These are phyloP conservation scores for Claviceps sp. DNA, from an alignment of 2,329 filamentous ascomycete genomes.

Conservation along the genomic window DNA sequence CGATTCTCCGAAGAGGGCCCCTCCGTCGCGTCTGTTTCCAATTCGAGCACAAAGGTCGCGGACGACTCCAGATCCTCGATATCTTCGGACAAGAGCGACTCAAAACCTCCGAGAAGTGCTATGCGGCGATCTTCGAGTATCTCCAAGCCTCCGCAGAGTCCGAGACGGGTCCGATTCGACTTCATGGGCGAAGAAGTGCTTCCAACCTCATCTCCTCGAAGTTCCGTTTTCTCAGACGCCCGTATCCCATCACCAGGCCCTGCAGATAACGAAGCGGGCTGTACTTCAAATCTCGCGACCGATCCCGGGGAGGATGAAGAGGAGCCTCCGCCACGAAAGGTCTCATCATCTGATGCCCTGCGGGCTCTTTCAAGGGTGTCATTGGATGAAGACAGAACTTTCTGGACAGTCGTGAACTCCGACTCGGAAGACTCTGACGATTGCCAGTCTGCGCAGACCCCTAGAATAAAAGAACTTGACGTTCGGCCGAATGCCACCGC, in stretches of 20 bases:
- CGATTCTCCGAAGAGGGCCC: conserved; percentile 10
- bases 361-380: conserved; percentile 37
- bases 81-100: conserved; percentile 39
- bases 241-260: conserved; percentile 13
- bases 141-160: conserved; percentile 36
- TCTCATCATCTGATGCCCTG: conserved; percentile 41
- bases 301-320: conserved; percentile 28
- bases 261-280: conserved; percentile 15
- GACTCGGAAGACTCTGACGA: conserved; percentile 14
- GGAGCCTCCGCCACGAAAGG: conserved; percentile 33
- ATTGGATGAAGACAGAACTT: conserved; percentile 30
- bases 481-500: neutral
- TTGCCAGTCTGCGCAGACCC: neutral
- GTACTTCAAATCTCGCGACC: conserved; percentile 20
- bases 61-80: conserved; percentile 37
- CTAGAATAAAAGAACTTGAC: neutral
- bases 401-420: conserved; percentile 36
- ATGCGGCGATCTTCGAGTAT: conserved; percentile 42
- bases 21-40: conserved; percentile 23
- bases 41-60: conserved; percentile 19
- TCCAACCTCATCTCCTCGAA: conserved; percentile 42
- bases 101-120: conserved; percentile 38
- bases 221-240: conserved; percentile 18
- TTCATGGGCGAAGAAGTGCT: conserved; percentile 47
- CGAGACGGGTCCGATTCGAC: conserved; percentile 49